Evolutionary conservation across 2,329 filamentous ascomycete species (phyloP), one percentile per base, ranked within the genome.

Genomic region (Ceratocystis albifundus): DNA sequence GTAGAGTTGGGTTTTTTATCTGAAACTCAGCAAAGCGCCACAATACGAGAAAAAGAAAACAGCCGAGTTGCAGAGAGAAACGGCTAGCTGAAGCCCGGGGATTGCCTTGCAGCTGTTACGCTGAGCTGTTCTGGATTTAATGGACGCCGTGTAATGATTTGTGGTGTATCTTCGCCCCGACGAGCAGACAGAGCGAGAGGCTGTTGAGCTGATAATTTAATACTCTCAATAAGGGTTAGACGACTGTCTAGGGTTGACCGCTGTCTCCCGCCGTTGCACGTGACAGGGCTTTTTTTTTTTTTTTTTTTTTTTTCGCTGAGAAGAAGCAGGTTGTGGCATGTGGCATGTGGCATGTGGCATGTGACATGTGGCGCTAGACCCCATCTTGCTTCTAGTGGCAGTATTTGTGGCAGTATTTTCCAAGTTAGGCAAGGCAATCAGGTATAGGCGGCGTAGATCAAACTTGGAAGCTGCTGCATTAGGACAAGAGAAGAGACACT

Each of bases 351-450:
- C 55, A 59, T 59, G 55, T 59, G 50, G 25, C 50, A 55, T 25
- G 28, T 59, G 55, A 7, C 55, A 59, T 59, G 55, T 59, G 55
- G 28, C 55, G 28, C 28, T 59, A 36, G 55, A 59, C 55, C 55
- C 55, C 53, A 32, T 41, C 55, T 20, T 28, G 55, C 55, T n/a
- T 6, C 55, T 59, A 7, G 22, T 57, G 15, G 48, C n/a, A n/a
- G n/a, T n/a, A n/a, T n/a, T n/a, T n/a, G n/a, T n/a, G n/a, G n/a
- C n/a, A n/a, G n/a, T n/a, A 41, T 12, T 12, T 41, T 12, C 36
- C n/a, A 48, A 48, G 48, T 53, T 8, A 53, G 48, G 48, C 28
- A 53, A 50, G 48, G 48, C 1, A 50, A n/a, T n/a, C 48, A 53
- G 45, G 45, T 46, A 48, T 5, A 53, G 45, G 15, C 61, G 45